Evolutionary conservation across 2,329 filamentous ascomycete genomes (phyloP).

Genomic region (Parasarocladium wereldwijsianum): DNA sequence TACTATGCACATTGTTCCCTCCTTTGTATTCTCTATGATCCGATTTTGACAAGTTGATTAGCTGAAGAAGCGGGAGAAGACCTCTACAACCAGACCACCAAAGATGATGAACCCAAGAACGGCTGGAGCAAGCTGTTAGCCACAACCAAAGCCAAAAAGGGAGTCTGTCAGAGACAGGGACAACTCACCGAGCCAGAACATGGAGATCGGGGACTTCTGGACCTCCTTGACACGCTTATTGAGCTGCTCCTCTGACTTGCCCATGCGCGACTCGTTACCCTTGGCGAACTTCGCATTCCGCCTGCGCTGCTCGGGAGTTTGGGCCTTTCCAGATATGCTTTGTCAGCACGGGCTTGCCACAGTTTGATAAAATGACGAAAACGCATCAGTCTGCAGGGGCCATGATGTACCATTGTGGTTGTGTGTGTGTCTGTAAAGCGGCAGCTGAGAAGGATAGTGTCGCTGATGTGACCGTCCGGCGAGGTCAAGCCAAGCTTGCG

Average conservation of each 20-base stretch:
- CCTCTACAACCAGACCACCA: slow-evolving; percentile 44
- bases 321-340: slow-evolving; percentile 51
- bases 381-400: neutral
- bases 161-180: neutral
- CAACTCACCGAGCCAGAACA: slow-evolving; percentile 47
- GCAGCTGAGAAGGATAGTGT: neutral
- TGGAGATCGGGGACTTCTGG: slow-evolving; percentile 46
- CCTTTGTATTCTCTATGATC: neutral
- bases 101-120: slow-evolving; percentile 47
- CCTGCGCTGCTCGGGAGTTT: slow-evolving; percentile 73
- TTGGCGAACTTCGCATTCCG: slow-evolving; percentile 68
- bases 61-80: slow-evolving; percentile 36
- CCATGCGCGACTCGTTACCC: slow-evolving; percentile 57
- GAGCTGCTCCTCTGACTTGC: slow-evolving; percentile 52
- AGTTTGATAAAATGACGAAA: neutral
- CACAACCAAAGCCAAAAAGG: neutral
- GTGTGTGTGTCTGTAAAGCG: slow-evolving; percentile 5
- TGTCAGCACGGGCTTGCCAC: slow-evolving; percentile 3
- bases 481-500: too few relatives aligned
- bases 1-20: too few relatives aligned
- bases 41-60: slow-evolving; percentile 10
- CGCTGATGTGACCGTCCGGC: neutral
- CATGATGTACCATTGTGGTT: slow-evolving; percentile 1
- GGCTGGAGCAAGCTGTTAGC: slow-evolving; percentile 17
- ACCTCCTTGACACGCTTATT: slow-evolving; percentile 44